Conservation (phyloP, 2,329 filamentous ascomycete species). For the Leptographium flavum region DNA sequence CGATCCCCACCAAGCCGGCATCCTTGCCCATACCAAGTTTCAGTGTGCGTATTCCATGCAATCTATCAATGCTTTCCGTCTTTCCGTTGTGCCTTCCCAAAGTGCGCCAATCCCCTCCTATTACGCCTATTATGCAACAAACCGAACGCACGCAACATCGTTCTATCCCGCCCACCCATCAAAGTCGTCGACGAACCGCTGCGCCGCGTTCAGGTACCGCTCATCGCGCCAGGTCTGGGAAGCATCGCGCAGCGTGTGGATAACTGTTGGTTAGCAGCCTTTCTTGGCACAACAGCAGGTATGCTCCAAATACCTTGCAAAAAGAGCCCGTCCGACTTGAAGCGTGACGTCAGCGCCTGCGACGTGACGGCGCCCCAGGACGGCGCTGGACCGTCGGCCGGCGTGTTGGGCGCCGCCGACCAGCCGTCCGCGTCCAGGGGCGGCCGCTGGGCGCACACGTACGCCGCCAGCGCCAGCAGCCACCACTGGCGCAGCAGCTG, state of each 20-base stretch:
- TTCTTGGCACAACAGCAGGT: too few species aligned
- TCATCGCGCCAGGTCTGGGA: slow-evolving; percentile 61
- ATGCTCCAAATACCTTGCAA: slow-evolving; percentile 81
- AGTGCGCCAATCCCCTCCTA: too few species aligned
- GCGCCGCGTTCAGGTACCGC: slow-evolving; percentile 52
- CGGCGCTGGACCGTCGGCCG: too few species aligned
- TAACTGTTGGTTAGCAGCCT: slow-evolving; percentile 28
- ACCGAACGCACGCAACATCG: too few species aligned
- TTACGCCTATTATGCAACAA: too few species aligned
- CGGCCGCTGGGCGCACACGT: slow-evolving; percentile 62
- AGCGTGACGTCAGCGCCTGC: slow-evolving; percentile 52
- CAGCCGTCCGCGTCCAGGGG: slow-evolving; percentile 53
- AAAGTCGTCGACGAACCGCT: slow-evolving; percentile 62
- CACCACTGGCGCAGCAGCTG: slow-evolving; percentile 76
- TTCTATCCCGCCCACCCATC: slow-evolving; percentile 38
- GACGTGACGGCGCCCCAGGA: slow-evolving; percentile 71
- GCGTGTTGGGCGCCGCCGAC: slow-evolving; percentile 45
- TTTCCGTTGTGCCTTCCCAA: too few species aligned
- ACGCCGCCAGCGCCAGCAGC: slow-evolving; percentile 66
- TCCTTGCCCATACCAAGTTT: too few species aligned
- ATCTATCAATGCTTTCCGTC: too few species aligned
- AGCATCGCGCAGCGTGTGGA: slow-evolving; percentile 62
- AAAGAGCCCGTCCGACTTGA: slow-evolving; percentile 64
- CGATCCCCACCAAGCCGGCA: too few species aligned
- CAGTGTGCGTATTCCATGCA: too few species aligned